A percentile compares a stretch with the other conserved stretches of the same genome.
Conservation (phyloP, 306 rosid species). For the Gastrolobium villosum region DNA sequence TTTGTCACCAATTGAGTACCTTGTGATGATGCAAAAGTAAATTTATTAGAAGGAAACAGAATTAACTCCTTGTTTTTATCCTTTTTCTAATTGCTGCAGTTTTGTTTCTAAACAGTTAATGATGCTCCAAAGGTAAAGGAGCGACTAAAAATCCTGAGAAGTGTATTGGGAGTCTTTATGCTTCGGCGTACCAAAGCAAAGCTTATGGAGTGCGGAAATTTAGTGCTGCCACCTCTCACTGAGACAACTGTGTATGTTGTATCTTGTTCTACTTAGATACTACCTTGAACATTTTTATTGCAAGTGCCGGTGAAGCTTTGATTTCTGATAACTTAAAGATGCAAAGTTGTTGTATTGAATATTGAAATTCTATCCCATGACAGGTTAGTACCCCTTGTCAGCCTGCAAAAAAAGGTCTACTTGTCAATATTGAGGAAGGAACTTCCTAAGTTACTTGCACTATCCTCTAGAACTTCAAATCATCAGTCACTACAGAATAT, state of each 20-base stretch:
- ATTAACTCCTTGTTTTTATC: constrained; percentile 21
- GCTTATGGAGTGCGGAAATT: constrained; percentile 82
- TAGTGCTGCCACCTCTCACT: constrained; percentile 85
- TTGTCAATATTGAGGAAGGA: constrained; percentile 90
- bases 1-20: constrained; percentile 30
- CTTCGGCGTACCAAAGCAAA: constrained; percentile 87
- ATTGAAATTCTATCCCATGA: constrained; percentile 46
- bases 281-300: constrained; percentile 7
- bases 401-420: constrained; percentile 87
- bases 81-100: constrained; percentile 39
- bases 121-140: constrained; percentile 60
- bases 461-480: constrained; percentile 81
- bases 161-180: constrained; percentile 82
- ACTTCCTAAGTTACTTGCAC: constrained; percentile 78
- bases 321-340: constrained; percentile 24
- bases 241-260: constrained; percentile 80
- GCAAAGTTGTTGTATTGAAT: constrained; percentile 24
- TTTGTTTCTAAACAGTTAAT: constrained; percentile 61
- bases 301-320: constrained; percentile 6
- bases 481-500: constrained; percentile 86
- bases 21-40: constrained; percentile 31
- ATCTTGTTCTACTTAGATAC: constrained; percentile 32
- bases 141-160: constrained; percentile 67
- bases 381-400: constrained; percentile 83
- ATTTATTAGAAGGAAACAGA: constrained; percentile 13